phyloP scores from a whole-genome alignment of 208 protist genomes.

The Lotmaria passim region DNA sequence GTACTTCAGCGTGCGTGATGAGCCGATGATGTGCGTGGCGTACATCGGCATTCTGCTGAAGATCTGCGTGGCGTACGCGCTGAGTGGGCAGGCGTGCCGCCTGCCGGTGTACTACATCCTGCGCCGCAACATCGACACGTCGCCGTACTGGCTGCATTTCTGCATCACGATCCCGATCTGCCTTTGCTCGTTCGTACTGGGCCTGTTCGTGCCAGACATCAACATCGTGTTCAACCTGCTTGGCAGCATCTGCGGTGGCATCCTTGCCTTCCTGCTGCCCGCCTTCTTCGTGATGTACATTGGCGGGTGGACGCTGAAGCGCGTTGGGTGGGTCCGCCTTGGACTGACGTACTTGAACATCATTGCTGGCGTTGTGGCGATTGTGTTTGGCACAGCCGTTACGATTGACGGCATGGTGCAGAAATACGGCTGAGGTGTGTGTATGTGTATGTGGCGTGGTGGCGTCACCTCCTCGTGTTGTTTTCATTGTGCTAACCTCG shows the following conservation, averaged over 20 bases:
- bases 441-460: neutral
- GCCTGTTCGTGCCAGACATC: constrained; percentile 69
- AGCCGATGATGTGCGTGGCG: constrained; percentile 51
- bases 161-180: constrained; percentile 34
- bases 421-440: constrained; percentile 18
- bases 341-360: constrained; percentile 50
- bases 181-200: constrained; percentile 44
- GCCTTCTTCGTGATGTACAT: constrained; percentile 62
- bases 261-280: constrained; percentile 69
- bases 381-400: constrained; percentile 61
- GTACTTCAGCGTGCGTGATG: constrained; percentile 33
- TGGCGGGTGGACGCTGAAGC: constrained; percentile 45
- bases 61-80: constrained; percentile 60
- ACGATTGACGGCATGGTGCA: constrained; percentile 48
- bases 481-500: too few relatives aligned
- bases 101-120: constrained; percentile 50
- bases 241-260: constrained; percentile 59
- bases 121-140: constrained; percentile 32
- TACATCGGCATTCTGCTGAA: constrained; percentile 61
- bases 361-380: constrained; percentile 53
- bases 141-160: constrained; percentile 45
- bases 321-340: constrained; percentile 38
- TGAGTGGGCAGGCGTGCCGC: constrained; percentile 45
- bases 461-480: too few relatives aligned
- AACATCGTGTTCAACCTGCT: constrained; percentile 71